These are phyloP conservation scores for Termitomyces sp. DNA, from an alignment of 768 basidiomycete species.

Conservation along the genomic window DNA sequence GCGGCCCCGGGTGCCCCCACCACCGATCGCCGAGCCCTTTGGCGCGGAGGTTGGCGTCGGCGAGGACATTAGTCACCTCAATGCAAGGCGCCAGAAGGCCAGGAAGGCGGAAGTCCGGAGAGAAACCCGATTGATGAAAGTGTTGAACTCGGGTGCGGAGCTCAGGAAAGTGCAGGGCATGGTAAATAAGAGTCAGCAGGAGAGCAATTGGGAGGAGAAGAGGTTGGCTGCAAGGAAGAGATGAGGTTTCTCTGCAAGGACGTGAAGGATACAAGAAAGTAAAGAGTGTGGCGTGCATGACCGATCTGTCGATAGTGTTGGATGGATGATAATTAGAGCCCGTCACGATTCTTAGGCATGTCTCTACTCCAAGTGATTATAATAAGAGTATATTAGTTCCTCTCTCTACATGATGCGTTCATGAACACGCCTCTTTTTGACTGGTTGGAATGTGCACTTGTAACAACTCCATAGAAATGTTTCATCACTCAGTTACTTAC, in stretches of 20 bases:
- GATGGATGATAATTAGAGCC: neutral
- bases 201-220: neutral
- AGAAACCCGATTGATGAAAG: slow-evolving; percentile 34
- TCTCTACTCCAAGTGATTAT: neutral
- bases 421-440: neutral
- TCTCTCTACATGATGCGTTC: neutral
- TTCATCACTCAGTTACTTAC: too few relatives aligned
- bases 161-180: neutral
- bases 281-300: neutral
- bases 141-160: neutral
- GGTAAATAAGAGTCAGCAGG: neutral
- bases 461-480: too few relatives aligned
- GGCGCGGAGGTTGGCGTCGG: slow-evolving; percentile 40
- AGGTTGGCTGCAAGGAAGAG: too few relatives aligned
- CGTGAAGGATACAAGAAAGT: neutral
- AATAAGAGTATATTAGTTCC: neutral
- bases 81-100: slow-evolving; percentile 42
- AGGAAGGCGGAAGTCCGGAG: slow-evolving; percentile 38
- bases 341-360: neutral
- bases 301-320: neutral
- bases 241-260: neutral
- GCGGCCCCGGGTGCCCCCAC: neutral
- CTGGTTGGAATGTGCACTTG: too few relatives aligned
- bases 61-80: slow-evolving; percentile 52
- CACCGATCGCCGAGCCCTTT: slow-evolving; percentile 10